Base-by-base conservation (phyloP, 1,139 yeast genomes). In the Geotrichum candidum region DNA sequence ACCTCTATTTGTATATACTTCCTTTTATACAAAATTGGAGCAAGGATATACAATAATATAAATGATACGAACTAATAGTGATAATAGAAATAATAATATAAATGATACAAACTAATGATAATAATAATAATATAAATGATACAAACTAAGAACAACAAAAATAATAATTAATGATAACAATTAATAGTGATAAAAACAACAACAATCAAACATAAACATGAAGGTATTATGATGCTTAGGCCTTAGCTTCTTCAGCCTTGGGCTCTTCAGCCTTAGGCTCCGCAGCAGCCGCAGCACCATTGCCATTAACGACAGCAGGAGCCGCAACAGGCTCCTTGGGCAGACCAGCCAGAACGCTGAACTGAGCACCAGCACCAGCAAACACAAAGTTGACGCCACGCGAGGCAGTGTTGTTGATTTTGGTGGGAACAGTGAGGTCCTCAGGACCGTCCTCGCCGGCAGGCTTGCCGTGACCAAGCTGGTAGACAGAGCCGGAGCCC, bases 401-500 rank as follows among this genome's bases (percentile, higher is more conserved):
- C 1, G 97, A 90, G 1, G 99, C 99, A 7, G 98, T 94, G 74
- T 94, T 94, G 66, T 85, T 85, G 69, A 94, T 90, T 72, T 94
- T 82, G 25, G 77, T 77, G 63, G 87, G 96, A 56, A 91, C 86
- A 31, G 68, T 67, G 55, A 73, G 75, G 53, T 75, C 77, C 56
- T 72, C 76, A 4, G 75, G 74, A 9, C 66, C 69, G 73, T 92
- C 98, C 57, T 89, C 97, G 55, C 90, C 96, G 45, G 87, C 81
- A 9, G 92, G 94, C 62, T 71, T 70, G 10, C 99, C 99, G 64
- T 91, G 85, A 3, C 99, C 99, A 45, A 94, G 86, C 27, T 96
- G 99, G 73, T 90, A 94, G 0, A 97, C 91, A 67, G 92, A 98
- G 56, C 95, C 97, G 73, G 92, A 94, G 0, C 99, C 99, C 99